phyloP scores from a whole-genome alignment of 2,329 filamentous ascomycete genomes.

The Colletotrichum tropicicola region DNA sequence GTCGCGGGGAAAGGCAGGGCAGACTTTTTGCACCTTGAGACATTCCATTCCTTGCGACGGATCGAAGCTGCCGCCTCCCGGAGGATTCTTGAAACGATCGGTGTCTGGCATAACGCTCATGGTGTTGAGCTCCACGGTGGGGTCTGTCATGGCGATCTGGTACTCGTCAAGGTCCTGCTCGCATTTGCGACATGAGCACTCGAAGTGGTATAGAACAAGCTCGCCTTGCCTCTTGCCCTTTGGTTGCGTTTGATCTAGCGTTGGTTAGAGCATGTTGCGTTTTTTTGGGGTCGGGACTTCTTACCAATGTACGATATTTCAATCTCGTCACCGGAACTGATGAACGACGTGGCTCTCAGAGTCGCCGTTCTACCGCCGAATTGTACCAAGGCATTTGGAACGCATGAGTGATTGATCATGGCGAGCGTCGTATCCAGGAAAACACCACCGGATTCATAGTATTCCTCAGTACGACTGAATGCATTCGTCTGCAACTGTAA shows the following conservation, averaged over 20 bases:
- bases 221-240: constrained; percentile 50
- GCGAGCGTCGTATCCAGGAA: constrained; percentile 65
- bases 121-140: constrained; percentile 52
- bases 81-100: constrained; percentile 1
- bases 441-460: constrained; percentile 57
- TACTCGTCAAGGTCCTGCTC: constrained; percentile 61
- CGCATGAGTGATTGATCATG: constrained; percentile 71
- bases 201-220: constrained; percentile 61
- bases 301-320: constrained; percentile 70
- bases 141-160: constrained; percentile 53
- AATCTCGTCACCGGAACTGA: constrained; percentile 63
- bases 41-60: neutral
- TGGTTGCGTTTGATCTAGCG: constrained; percentile 57
- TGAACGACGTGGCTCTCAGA: constrained; percentile 58
- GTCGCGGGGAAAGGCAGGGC: neutral
- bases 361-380: constrained; percentile 61
- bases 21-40: neutral
- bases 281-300: constrained; percentile 22
- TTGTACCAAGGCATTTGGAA: constrained; percentile 66
- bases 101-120: constrained; percentile 55
- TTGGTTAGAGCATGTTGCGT: neutral
- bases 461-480: constrained; percentile 64
- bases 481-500: constrained; percentile 68
- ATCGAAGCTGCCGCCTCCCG: neutral
- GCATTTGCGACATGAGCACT: constrained; percentile 61